These are phyloP conservation scores for Hypoxylon sp. DNA, from an alignment of 2,329 filamentous ascomycete genomes.

Conservation along the genomic window DNA sequence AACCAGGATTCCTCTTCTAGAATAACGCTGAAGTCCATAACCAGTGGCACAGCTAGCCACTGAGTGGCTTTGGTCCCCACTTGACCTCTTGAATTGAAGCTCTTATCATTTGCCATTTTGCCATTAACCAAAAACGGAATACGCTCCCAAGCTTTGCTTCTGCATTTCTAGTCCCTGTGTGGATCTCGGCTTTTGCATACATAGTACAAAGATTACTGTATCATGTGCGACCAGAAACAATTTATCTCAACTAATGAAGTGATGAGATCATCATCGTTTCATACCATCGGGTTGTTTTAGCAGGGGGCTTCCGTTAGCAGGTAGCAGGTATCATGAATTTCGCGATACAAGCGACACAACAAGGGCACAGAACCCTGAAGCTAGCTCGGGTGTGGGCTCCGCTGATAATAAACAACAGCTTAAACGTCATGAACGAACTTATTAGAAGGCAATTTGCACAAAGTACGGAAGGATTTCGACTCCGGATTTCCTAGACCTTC, in stretches of 20 bases:
- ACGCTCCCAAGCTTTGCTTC: constrained; percentile 3
- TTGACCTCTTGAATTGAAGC: constrained; percentile 20
- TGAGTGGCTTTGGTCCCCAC: constrained; percentile 31
- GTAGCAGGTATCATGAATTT: neutral
- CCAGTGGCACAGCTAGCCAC: constrained; percentile 17
- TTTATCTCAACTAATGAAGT: constrained; percentile 16
- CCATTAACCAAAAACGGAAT: constrained; percentile 30
- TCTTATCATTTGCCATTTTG: constrained; percentile 10
- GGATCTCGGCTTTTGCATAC: constrained; percentile 29
- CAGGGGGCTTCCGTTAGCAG: constrained; percentile 1
- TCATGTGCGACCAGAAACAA: constrained; percentile 24
- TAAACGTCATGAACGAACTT: constrained; percentile 4
- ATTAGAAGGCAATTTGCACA: constrained; percentile 21
- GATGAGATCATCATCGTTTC: constrained; percentile 39
- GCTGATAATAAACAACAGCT: constrained; percentile 16
- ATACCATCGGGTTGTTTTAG: constrained; percentile 14
- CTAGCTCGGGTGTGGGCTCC: constrained; percentile 1
- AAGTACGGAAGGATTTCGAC: constrained; percentile 18
- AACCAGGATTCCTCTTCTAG: constrained; percentile 36
- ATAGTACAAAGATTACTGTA: constrained; percentile 37
- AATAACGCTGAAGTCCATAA: constrained; percentile 28
- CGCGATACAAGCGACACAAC: constrained; percentile 19
- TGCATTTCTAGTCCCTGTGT: constrained; percentile 11
- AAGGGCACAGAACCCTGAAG: constrained; percentile 7
- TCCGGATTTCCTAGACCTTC: constrained; percentile 40